Base-by-base conservation (phyloP, 805 yeast species). In the Pichia insulana region DNA sequence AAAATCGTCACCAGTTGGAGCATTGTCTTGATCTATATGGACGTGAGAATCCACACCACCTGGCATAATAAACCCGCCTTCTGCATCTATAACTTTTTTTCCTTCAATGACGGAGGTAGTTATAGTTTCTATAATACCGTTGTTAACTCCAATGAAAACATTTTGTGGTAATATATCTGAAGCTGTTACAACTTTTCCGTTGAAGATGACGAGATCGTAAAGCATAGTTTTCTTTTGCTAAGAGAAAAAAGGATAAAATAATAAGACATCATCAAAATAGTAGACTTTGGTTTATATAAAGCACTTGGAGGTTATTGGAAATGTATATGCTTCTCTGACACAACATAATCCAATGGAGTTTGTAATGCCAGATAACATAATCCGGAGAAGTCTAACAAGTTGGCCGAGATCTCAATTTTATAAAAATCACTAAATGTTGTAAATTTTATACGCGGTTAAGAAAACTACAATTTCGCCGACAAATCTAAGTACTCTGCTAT, bases 11-110 rank as follows among this genome's bases (percentile, higher is more conserved):
- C 70, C 69, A 1, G 65, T 59, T 13, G 67, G 59, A 51, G 96
- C 69, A 17, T 96, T 96, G 0, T 96, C 96, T 48, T 70, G 72
- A 36, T 68, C 69, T 15, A 70, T 44, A 45, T 70, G 75, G 16
- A 68, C 71, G 51, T 70, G 74, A 1, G 71, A 59, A 50, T 70
- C 75, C 31, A 70, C 62, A 11, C 75, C 74, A 34, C 75, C 75
- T 3, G 75, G 75, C 2, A 71, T 69, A 13, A 70, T 61, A 46
- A 50, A 61, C 0, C 61, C 74, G 11, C 74, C 71, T 41, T 67
- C 56, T 3, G 73, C 73, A 51, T 70, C 73, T 19, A 70, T 63
- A 11, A 53, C 51, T 36, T 55, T 52, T 15, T 41, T 43, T 26
- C 58, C 68, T 3, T 7, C 7, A 9, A 43, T 20, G 42, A 34